Percentiles rank a stretch among this genome's conserved stretches.
phyloP scores from a whole-genome alignment of 2,329 filamentous ascomycete genomes.

The Cladosporium sp. region DNA sequence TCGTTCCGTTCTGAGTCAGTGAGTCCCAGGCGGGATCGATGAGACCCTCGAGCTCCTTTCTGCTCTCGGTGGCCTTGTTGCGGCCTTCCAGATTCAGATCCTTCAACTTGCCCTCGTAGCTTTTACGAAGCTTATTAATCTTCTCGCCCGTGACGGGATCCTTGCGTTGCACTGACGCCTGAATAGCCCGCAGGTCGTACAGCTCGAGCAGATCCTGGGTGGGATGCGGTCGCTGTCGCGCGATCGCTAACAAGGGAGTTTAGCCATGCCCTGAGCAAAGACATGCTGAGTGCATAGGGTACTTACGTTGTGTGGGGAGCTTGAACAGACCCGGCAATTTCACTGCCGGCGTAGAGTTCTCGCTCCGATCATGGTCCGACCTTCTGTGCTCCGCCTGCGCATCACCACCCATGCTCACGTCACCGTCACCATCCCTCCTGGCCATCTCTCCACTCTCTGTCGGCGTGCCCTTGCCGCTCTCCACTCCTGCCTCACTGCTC shows the following conservation, averaged over 20 bases:
- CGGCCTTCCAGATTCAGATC: slow-evolving; percentile 45
- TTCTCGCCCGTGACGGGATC: slow-evolving; percentile 63
- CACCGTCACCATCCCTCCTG: slow-evolving; percentile 37
- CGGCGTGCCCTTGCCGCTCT: slow-evolving; percentile 26
- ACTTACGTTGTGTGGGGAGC: slow-evolving; percentile 30
- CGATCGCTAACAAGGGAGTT: slow-evolving; percentile 36
- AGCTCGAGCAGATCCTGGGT: slow-evolving; percentile 56
- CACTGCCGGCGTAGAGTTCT: slow-evolving; percentile 8
- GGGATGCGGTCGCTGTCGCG: slow-evolving; percentile 51
- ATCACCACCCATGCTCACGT: slow-evolving; percentile 35
- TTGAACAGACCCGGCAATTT: slow-evolving; percentile 22
- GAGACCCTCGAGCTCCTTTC: slow-evolving; percentile 32
- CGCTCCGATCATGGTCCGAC: slow-evolving; percentile 43
- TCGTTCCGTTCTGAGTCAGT: slow-evolving; percentile 28
- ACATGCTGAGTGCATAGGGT: slow-evolving; percentile 18
- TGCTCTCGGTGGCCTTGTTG: slow-evolving; percentile 43
- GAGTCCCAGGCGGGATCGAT: slow-evolving; percentile 30
- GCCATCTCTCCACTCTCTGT: slow-evolving; percentile 21
- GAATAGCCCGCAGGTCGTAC: slow-evolving; percentile 54
- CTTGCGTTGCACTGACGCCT: slow-evolving; percentile 54
- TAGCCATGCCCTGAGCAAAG: slow-evolving; percentile 31
- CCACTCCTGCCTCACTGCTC: slow-evolving; percentile 22
- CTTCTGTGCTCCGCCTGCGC: slow-evolving; percentile 37
- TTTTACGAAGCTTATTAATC: slow-evolving; percentile 58
- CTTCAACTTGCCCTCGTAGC: slow-evolving; percentile 52